Evolutionary conservation across 1,139 yeast species (phyloP), one percentile per base, ranked within the genome.

Genomic region (Diutina catenulata): DNA sequence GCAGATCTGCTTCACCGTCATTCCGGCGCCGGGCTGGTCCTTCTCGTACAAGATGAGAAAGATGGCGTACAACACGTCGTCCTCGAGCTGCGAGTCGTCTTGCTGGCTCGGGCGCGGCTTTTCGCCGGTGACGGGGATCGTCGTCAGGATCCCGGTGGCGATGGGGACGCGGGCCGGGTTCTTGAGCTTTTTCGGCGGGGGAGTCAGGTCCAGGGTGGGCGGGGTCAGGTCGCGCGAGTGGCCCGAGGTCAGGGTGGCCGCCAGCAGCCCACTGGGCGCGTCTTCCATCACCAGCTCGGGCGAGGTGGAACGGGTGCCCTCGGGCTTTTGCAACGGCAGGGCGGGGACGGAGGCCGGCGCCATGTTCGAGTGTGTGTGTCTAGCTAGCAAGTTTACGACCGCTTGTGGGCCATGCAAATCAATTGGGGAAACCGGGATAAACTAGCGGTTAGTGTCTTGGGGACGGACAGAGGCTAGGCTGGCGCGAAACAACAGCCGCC

Each of bases 1-100:
- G 58, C 93, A 81, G 42, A 82, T 71, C 52, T 81, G 93, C 51
- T 81, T 81, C 20, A 82, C 94, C 13, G 93, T 82, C 86, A 82
- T 79, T 43, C 94, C 94, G 43, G 67, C 65, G 37, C 82, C 80
- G 38, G 68, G 69, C 2, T 79, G 62, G 52, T 81, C 93, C 46
- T 70, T 63, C 44, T 80, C 87, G 55, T 62, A 80, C 43, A 81
- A 58, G 38, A 81, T 80, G 40, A 75, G 68, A 51, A 81, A 80
- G 40, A 81, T 82, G 5, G 87, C 87, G 53, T 64, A 76, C 41
- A 81, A 60, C 7, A 81, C 91, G 47, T 77, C 80, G 56, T 81
- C 94, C 49, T 80, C 87, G 47, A 81, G 60, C 3, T 83, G 71
- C 14, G 70, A 62, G 41, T 78, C 69, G 41, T 64, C 64, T 48